phyloP scores from a whole-genome alignment of 1,284 basidiomycete species.

The Phellinidium pouzarii region DNA sequence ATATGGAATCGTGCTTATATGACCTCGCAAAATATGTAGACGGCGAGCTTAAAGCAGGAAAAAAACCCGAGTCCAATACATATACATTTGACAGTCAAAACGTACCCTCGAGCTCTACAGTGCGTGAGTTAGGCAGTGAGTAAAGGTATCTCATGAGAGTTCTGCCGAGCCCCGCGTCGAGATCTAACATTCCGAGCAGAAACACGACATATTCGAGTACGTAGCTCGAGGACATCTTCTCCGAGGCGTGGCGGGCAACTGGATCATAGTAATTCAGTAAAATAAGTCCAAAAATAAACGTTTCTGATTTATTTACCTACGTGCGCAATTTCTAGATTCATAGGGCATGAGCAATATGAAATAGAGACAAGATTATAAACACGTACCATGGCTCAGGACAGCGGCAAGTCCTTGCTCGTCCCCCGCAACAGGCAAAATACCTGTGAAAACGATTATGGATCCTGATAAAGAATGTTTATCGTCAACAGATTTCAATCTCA shows the following conservation, averaged over 20 bases:
- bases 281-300: conserved; percentile 1
- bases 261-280: conserved; percentile 2
- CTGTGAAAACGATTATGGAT: conserved; percentile 87
- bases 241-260: conserved; percentile 76
- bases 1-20: too few relatives aligned
- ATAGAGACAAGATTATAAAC: not conserved
- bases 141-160: conserved; percentile 51
- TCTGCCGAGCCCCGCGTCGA: conserved; percentile 46
- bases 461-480: too few relatives aligned
- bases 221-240: conserved; percentile 56
- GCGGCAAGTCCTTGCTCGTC: conserved; percentile 84
- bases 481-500: too few relatives aligned
- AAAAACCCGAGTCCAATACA: not conserved
- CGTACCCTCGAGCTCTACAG: conserved; percentile 73
- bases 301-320: conserved; percentile 42
- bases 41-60: not conserved
- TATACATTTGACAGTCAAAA: not conserved
- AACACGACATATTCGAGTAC: conserved; percentile 45
- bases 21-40: too few relatives aligned
- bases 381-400: conserved; percentile 76
- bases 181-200: conserved; percentile 44
- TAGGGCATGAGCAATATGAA: not conserved
- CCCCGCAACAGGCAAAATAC: conserved; percentile 75
- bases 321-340: conserved; percentile 73
- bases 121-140: conserved; percentile 79